A percentile compares a stretch with the other conserved stretches of the same genome.
These are phyloP conservation scores for Puccinellia tenuiflora DNA, from an alignment of 176 grass and related monocot species.

Conservation along the genomic window DNA sequence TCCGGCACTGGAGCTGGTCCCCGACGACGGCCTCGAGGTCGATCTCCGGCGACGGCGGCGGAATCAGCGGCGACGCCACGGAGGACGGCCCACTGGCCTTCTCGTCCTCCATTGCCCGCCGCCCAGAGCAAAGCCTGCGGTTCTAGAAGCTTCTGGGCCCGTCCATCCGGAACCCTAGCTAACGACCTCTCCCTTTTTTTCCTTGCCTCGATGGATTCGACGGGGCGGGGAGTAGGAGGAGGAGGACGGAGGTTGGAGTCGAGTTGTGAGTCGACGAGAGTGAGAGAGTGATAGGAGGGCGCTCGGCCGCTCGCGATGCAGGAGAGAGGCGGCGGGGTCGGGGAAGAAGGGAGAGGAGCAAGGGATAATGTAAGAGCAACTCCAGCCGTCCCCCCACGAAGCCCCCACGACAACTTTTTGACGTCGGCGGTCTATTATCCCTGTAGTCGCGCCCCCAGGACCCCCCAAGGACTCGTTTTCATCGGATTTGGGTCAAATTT, in stretches of 20 bases:
- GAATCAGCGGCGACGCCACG: conserved; percentile 59
- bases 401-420: no score
- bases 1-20: conserved; percentile 97
- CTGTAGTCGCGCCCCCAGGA: no score
- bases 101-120: conserved; percentile 67
- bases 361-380: no score
- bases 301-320: no score
- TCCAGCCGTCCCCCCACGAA: no score
- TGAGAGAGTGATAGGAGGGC: no score
- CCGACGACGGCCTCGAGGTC: conserved; percentile 80
- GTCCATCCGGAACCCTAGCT: conserved; percentile 33
- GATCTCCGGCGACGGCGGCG: conserved; percentile 58
- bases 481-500: no score
- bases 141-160: conserved; percentile 6
- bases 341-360: no score
- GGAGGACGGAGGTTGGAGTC: background rate
- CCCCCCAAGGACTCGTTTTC: no score
- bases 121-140: background rate
- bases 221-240: background rate
- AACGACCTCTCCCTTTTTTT: background rate
- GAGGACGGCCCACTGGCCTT: conserved; percentile 24
- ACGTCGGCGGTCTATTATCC: no score
- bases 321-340: no score
- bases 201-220: conserved; percentile 14
- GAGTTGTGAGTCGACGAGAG: no score